Conservation (phyloP, 2,329 filamentous ascomycete species). For the Chaetothyriales sp. region DNA sequence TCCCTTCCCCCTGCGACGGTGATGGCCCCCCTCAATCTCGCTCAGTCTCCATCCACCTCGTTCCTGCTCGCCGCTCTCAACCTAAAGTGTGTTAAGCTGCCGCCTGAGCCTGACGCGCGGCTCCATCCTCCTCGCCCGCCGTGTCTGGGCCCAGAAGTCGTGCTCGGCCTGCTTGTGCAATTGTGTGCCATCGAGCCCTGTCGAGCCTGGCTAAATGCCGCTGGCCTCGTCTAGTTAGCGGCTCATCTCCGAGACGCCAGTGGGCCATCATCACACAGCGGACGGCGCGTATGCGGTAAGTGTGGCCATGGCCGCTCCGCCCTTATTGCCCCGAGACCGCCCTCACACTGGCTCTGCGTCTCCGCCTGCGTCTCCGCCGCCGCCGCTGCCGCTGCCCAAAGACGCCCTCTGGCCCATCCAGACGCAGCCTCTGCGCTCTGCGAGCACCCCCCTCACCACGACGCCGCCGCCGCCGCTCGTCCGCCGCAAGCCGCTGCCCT, state of each 20-base stretch:
- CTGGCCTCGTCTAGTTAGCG: not conserved
- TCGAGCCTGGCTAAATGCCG: not conserved
- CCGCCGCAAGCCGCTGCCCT: constrained; percentile 42
- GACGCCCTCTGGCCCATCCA: constrained; percentile 1
- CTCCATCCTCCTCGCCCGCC: not conserved
- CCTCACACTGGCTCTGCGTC: not conserved
- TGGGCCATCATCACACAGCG: not conserved
- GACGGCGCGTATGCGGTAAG: not conserved
- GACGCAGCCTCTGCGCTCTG: constrained; percentile 1
- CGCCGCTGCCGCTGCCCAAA: constrained; percentile 12
- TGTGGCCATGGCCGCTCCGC: not conserved
- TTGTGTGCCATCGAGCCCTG: not conserved
- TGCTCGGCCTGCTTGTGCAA: not conserved
- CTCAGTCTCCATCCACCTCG: too few species aligned
- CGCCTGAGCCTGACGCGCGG: not conserved
- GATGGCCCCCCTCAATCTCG: too few species aligned
- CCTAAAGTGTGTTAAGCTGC: not conserved
- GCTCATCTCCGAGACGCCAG: not conserved
- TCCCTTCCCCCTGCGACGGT: too few species aligned
- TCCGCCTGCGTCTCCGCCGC: constrained; percentile 5
- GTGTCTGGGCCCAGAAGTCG: not conserved
- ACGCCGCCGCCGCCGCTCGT: constrained; percentile 24
- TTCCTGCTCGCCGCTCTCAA: too few species aligned
- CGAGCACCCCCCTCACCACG: not conserved
- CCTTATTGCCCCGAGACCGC: not conserved